These are phyloP conservation scores for Hemisphaericaspora xylofermentans DNA, from an alignment of 1,139 yeast species.

Conservation along the genomic window DNA sequence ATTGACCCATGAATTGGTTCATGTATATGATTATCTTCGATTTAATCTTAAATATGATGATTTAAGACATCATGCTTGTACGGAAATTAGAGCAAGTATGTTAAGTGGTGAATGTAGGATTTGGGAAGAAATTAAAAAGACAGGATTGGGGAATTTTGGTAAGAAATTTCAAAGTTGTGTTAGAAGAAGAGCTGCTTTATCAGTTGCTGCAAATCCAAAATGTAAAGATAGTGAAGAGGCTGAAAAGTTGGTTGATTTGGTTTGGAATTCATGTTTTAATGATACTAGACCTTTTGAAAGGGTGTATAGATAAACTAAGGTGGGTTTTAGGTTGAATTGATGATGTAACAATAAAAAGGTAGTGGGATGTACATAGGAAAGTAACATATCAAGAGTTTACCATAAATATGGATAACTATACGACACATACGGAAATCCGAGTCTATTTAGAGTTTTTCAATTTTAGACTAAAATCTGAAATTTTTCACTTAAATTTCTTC, in stretches of 20 bases:
- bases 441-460: too few relatives aligned
- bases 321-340: too few relatives aligned
- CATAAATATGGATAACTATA: too few relatives aligned
- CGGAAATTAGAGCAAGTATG: conserved; percentile 91
- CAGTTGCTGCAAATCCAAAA: conserved; percentile 83
- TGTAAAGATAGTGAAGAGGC: conserved; percentile 78
- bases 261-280: conserved; percentile 89
- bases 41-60: conserved; percentile 83
- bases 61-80: conserved; percentile 92
- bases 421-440: too few relatives aligned
- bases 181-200: conserved; percentile 78
- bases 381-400: too few relatives aligned
- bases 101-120: conserved; percentile 95
- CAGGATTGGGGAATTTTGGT: conserved; percentile 59
- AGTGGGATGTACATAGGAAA: conserved; percentile 4
- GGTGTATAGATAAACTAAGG: conserved; percentile 56
- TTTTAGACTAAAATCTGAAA: too few relatives aligned
- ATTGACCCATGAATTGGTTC: conserved; percentile 87
- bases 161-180: conserved; percentile 92
- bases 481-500: background rate
- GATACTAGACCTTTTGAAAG: conserved; percentile 96
- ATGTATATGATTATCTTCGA: conserved; percentile 87
- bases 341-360: too few relatives aligned
- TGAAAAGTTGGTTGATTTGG: conserved; percentile 73
- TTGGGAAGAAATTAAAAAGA: conserved; percentile 76